Evolutionary conservation across 2,329 filamentous ascomycete genomes (phyloP).

Genomic region (Penicillium fuscoglaucum): DNA sequence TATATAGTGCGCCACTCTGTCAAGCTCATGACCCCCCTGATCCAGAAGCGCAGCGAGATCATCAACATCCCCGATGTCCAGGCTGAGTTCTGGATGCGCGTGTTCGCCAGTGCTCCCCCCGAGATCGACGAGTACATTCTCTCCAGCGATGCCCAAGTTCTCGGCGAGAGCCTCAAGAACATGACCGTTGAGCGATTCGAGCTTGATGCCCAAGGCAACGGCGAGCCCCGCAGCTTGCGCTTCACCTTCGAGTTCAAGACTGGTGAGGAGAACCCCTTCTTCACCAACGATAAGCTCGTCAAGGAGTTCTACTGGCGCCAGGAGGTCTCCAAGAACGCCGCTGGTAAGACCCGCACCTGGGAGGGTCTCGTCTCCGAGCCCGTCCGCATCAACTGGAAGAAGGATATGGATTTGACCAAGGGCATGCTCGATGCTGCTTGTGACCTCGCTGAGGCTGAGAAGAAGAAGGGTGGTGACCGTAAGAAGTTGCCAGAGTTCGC

Average conservation of each 20-base stretch:
- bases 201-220: constrained; percentile 58
- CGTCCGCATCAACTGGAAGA: constrained; percentile 85
- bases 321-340: constrained; percentile 47
- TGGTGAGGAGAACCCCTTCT: constrained; percentile 70
- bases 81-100: constrained; percentile 86
- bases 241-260: constrained; percentile 73
- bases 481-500: constrained; percentile 54
- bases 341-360: constrained; percentile 58
- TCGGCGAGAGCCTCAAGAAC: constrained; percentile 66
- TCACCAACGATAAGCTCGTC: constrained; percentile 73
- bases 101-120: constrained; percentile 80
- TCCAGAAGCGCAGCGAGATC: constrained; percentile 70
- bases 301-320: constrained; percentile 90
- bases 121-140: constrained; percentile 89
- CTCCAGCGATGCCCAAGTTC: constrained; percentile 68
- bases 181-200: constrained; percentile 80
- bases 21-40: constrained; percentile 67
- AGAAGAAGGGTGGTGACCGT: constrained; percentile 51
- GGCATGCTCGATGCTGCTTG: constrained; percentile 75
- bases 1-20: constrained; percentile 70
- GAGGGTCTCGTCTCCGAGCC: constrained; percentile 82
- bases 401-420: constrained; percentile 77
- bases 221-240: constrained; percentile 76
- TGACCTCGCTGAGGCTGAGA: constrained; percentile 66
- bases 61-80: constrained; percentile 62